Evolutionary conservation across 2,329 filamentous ascomycete genomes (phyloP), one percentile per base, ranked within the genome.

Genomic region (Talaromyces sp.): DNA sequence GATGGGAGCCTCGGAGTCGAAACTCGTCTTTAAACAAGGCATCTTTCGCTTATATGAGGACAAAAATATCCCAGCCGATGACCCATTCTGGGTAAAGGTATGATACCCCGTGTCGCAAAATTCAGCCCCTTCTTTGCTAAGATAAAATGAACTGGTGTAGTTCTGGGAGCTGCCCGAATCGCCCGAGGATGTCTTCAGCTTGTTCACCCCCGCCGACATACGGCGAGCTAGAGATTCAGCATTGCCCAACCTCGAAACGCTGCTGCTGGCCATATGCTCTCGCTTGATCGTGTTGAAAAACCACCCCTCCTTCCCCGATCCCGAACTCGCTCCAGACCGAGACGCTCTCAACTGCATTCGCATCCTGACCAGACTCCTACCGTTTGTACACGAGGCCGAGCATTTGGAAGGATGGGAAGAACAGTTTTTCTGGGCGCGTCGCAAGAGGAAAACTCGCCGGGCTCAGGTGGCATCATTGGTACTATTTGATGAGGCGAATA

Each of bases 1-100:
- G 60, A 99, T 99, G 95, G 95, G 95, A 77, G 93, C 93, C 73
- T 97, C 93, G 78, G 93, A 98, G 80, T 98, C 93, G 71, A 98
- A 98, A 84, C 87, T 98, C 73, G 91, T 93, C 73, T 98, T 99
- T 84, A 98, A 97, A 80, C 91, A 96, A 79, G 93, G 93, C 78
- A 96, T 98, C 80, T 97, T 98, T 81, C 87, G 90, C 73, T 86
- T 99, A 62, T 95, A 92, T n/a, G 92, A 96, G 75, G 89, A 96
- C 75, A 87, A 88, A 66, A 84, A 90, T 73, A 97, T 98, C 72
- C 84, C 91, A 62, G 86, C 91, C 60, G 89, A 95, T 77, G 91
- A 97, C 79, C 82, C 86, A 19, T 97, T 96, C 80, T 99, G 95
- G 95, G 88, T 89, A 65, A 90, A 91, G 74, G 92, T 96, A 78